Conservation (phyloP, 2,329 filamentous ascomycete genomes). For the Pseudonectria buxi region DNA sequence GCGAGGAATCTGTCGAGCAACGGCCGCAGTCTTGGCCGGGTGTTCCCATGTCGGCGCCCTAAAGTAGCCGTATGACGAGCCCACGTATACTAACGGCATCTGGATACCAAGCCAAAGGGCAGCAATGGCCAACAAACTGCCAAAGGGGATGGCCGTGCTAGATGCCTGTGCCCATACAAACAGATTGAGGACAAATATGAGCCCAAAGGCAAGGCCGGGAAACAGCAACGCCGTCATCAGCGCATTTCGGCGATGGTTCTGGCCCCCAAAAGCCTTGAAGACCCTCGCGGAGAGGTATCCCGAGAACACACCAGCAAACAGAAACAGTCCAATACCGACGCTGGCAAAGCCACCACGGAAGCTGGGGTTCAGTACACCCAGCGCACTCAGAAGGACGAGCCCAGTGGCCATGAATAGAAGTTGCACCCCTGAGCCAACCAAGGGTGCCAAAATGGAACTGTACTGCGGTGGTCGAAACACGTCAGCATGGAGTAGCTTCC, state of each 20-base stretch:
- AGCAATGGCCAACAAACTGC: conserved; percentile 65
- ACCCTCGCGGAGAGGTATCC: conserved; percentile 81
- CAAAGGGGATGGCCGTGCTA: conserved; percentile 78
- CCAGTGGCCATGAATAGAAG: conserved; percentile 74
- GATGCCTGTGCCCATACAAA: conserved; percentile 89
- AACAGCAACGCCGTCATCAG: conserved; percentile 71
- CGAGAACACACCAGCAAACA: conserved; percentile 76
- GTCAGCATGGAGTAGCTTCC: conserved; percentile 85
- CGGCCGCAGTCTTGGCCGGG: conserved; percentile 67
- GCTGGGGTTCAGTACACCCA: conserved; percentile 76
- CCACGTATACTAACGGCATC: conserved; percentile 74
- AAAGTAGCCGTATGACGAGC: conserved; percentile 70
- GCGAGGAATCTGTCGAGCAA: conserved; percentile 66
- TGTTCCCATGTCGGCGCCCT: conserved; percentile 66
- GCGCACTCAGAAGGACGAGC: conserved; percentile 63
- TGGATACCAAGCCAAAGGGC: conserved; percentile 80
- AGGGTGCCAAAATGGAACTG: conserved; percentile 67
- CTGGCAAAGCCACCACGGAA: conserved; percentile 87
- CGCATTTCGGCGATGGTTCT: conserved; percentile 68
- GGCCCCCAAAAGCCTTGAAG: conserved; percentile 76
- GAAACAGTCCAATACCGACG: conserved; percentile 74
- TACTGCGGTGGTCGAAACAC: conserved; percentile 70
- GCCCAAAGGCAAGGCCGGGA: conserved; percentile 67
- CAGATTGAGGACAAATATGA: conserved; percentile 74
- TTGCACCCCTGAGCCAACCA: conserved; percentile 82